phyloP scores from a whole-genome alignment of 768 basidiomycete species.

The Lenzites betulinus region DNA sequence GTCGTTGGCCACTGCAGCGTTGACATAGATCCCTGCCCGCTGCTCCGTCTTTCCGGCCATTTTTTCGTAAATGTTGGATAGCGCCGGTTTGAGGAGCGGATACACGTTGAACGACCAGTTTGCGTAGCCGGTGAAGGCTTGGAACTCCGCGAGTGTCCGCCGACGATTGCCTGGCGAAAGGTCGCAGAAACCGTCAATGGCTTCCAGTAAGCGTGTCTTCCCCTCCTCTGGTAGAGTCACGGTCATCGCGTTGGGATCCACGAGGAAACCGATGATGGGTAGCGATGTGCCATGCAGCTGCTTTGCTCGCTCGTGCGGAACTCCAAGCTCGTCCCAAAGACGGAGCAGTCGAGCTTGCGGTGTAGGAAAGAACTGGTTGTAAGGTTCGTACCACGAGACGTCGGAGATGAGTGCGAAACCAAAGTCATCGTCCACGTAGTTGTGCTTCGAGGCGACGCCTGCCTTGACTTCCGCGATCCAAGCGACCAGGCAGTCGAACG shows the following conservation, averaged over 20 bases:
- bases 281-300: slow-evolving; percentile 38
- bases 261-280: slow-evolving; percentile 41
- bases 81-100: slow-evolving; percentile 33
- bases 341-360: slow-evolving; percentile 38
- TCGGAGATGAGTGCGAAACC: slow-evolving; percentile 14
- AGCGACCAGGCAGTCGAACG: slow-evolving; percentile 33
- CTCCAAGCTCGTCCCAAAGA: slow-evolving; percentile 43
- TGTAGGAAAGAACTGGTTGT: slow-evolving; percentile 30
- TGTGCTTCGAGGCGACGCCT: slow-evolving; percentile 31
- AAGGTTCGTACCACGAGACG: slow-evolving; percentile 34
- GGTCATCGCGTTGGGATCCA: slow-evolving; percentile 38
- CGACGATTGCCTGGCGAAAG: neutral
- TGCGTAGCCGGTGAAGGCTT: slow-evolving; percentile 37
- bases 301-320: slow-evolving; percentile 42
- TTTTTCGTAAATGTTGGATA: too few species aligned
- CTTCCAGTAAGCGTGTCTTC: neutral
- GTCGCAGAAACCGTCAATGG: neutral
- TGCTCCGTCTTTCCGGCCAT: slow-evolving; percentile 25
- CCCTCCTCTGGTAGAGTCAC: slow-evolving; percentile 26
- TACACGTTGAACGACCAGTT: slow-evolving; percentile 45
- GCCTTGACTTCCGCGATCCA: slow-evolving; percentile 39
- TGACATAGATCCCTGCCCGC: slow-evolving; percentile 30
- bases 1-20: slow-evolving; percentile 30
- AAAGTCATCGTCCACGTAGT: slow-evolving; percentile 30
- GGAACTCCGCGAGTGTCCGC: slow-evolving; percentile 30